Evolutionary conservation across 371 early-diverging fungal species (phyloP), one percentile per base, ranked within the genome.

Genomic region (Nematocida displodere): DNA sequence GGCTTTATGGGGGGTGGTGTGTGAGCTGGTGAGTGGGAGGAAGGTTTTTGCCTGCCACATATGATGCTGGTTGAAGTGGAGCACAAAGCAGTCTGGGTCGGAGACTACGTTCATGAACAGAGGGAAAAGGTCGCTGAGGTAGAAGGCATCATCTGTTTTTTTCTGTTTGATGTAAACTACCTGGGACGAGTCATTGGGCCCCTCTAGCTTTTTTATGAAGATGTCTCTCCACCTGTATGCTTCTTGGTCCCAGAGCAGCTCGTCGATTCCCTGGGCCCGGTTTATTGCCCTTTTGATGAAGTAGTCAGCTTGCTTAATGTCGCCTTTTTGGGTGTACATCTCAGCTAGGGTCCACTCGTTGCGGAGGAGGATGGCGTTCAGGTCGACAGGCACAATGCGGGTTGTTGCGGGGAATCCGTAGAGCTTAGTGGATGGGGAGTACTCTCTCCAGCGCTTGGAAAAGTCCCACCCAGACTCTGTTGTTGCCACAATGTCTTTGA

Each of bases 381-480:
- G 86, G 58, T 92, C 92, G 5, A 90, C 87, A 0, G 92, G 92
- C 5, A 93, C 78, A 36, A 89, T 82, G 28, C 85, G 78, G n/a
- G 80, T 79, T 1, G 89, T 88, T 49, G 84, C 79, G 31, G 91
- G 86, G 13, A 59, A 76, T 33, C 49, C 54, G 13, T 64, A 47
- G 2, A 63, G 42, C n/a, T 50, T 52, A 39, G 8, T 78, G 3
- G 64, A 17, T 17, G 11, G 17, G 53, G 48, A 8, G 31, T 39
- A 71, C 15, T 33, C 37, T 2, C 88, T 80, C 89, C 90, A 91
- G 33, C 92, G 85, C 1, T 87, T 85, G 20, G 88, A 86, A 77
- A 88, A 92, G 81, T 92, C 92, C 90, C 90, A 90, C 7, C 93
- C 94, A 17, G 88, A 86, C 81, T 93, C 92, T 1, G 94, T 90